Evolutionary conservation across 2,329 filamentous ascomycete species (phyloP), one percentile per base, ranked within the genome.

Genomic region (Dryadomyces quercivorus): DNA sequence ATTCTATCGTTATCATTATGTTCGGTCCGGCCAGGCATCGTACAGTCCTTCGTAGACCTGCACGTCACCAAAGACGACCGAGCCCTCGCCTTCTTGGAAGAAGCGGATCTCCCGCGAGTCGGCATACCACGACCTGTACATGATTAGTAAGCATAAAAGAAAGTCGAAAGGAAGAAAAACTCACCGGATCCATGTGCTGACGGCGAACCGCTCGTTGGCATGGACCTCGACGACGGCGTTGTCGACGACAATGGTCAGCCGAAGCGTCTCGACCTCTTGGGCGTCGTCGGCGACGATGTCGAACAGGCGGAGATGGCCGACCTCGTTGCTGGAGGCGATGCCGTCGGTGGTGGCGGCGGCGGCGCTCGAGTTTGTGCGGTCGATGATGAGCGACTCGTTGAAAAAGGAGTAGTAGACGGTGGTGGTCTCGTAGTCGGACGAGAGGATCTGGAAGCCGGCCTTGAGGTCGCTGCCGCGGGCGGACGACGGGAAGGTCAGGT

Each of bases 141-240:
- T 12, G 15, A 10, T 34, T n/a, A 48, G 45, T 31, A 10, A n/a
- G 5, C 5, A 34, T 12, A 6, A 2, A 31, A 4, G 12, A 2
- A 2, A 48, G 1, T 16, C 5, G 6, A n/a, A n/a, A 6, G 21
- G 45, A n/a, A n/a, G 12, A 21, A 13, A 46, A 9, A 45, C 50
- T 2, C 8, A 44, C 38, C 40, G 50, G 21, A 52, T 36, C 50
- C 50, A 52, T 6, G 50, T 52, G 50, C 50, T 36, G 5, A 52
- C 20, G 22, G 50, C 40, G 34, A 52, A 52, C 7, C 50, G 40
- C n/a, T 52, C 22, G 50, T 52, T 52, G 13, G 42, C 50, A 21
- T 52, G 50, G 21, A 52, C 50, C 50, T 52, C 50, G 26, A 52
- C 50, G 16, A 52, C 50, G 26, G 50, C 50, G 50, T 21, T 52